Evolutionary conservation across 805 yeast genomes (phyloP), one percentile per base, ranked within the genome.

Genomic region (Saturnispora zaruensis): DNA sequence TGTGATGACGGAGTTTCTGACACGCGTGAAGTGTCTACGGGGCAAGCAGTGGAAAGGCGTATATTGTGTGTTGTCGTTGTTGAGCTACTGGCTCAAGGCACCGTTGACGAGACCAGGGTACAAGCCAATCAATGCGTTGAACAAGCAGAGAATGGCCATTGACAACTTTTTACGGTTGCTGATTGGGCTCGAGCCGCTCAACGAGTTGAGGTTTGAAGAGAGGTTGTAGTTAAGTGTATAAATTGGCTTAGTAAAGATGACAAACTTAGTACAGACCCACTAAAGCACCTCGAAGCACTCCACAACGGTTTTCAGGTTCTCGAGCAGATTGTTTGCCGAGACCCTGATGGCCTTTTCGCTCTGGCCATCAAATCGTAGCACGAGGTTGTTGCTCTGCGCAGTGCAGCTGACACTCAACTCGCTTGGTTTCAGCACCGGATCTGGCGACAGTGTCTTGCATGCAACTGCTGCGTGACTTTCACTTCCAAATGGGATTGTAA

Each of bases 31-130:
- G 38, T 90, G 88, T 76, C 82, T 77, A 66, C 78, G 78, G 11
- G 66, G 65, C 9, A 69, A 68, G 30, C 69, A 74, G 41, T 86
- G 72, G 67, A 79, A 84, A 56, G 72, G 75, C 52, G 78, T 90
- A 71, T 88, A 90, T 71, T 80, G 96, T 23, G 90, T 91, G 45
- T 75, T 91, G 65, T 79, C 95, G 16, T 85, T 89, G 67, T 76
- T 90, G 67, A 79, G 90, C 63, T 90, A 90, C 73, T 90, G 97
- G 97, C 81, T 91, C 65, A 90, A 90, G 75, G 97, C 97, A 2
- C 98, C 98, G 56, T 78, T 90, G 59, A 82, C 95, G 45, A 86
- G 91, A 71, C 87, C 88, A 45, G 96, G 96, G 4, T 86, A 75
- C 70, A 84, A 87, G 65, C 83, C 96, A 30, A 87, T 90, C 61